phyloP scores from a whole-genome alignment of 768 basidiomycete genomes.

The Galerina marginata region DNA sequence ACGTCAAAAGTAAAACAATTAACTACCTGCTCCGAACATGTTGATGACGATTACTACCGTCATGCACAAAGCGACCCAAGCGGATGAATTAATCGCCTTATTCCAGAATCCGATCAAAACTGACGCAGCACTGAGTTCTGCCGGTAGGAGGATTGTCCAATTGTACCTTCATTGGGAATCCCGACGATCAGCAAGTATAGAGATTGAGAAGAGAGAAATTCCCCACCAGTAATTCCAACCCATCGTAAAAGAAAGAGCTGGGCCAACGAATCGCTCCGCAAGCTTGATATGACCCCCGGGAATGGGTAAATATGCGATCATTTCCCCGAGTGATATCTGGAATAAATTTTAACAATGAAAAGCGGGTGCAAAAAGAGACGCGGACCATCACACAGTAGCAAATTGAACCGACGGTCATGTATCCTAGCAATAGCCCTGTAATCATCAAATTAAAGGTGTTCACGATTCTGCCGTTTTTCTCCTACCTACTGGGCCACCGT shows the following conservation, averaged over 20 bases:
- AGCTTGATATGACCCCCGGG: conserved; percentile 82
- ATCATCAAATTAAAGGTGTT: neutral
- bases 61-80: conserved; percentile 81
- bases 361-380: neutral
- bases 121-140: conserved; percentile 76
- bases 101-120: conserved; percentile 82
- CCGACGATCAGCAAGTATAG: neutral
- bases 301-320: conserved; percentile 80
- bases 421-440: conserved; percentile 72
- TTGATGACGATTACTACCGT: conserved; percentile 80
- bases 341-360: neutral
- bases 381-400: conserved; percentile 76
- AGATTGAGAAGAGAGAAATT: neutral
- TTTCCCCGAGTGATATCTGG: conserved; percentile 73
- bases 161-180: conserved; percentile 44
- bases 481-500: conserved; percentile 74
- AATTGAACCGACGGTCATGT: conserved; percentile 65
- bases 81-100: conserved; percentile 59
- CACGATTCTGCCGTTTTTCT: neutral
- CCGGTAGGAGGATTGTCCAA: conserved; percentile 71
- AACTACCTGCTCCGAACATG: conserved; percentile 66
- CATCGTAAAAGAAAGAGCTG: conserved; percentile 67
- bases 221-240: conserved; percentile 56
- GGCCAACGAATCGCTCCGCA: conserved; percentile 83
- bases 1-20: neutral